These are phyloP conservation scores for Penicillium palitans DNA, from an alignment of 2,329 filamentous ascomycete species.

Conservation along the genomic window DNA sequence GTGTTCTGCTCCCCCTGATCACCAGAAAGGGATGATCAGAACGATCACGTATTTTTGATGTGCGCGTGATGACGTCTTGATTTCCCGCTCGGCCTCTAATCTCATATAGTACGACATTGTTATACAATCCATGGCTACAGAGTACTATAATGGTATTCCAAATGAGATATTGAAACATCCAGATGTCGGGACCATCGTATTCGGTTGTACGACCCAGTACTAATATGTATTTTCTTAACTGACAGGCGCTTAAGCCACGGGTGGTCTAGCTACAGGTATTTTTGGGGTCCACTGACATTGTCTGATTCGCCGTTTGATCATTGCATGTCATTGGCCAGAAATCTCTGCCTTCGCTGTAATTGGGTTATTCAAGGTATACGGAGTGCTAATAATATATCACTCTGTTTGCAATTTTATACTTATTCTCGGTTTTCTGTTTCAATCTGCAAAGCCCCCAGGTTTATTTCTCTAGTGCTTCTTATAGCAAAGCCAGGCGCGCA, in stretches of 20 bases:
- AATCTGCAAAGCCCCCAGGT: not conserved
- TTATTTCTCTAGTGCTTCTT: not conserved
- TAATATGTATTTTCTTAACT: not conserved
- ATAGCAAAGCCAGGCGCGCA: not conserved
- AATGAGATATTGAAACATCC: not conserved
- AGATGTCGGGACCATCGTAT: not conserved
- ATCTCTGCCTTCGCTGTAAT: conserved; percentile 9
- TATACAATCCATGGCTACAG: not conserved
- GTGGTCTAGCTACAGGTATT: not conserved
- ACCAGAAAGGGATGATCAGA: conserved; percentile 7
- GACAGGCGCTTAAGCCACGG: not conserved
- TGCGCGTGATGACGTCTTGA: conserved; percentile 7
- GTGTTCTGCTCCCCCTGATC: conserved; percentile 6
- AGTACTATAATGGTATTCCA: not conserved
- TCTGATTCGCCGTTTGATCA: not conserved
- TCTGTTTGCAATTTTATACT: not conserved
- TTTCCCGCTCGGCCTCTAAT: not conserved
- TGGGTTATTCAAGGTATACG: not conserved
- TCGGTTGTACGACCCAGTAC: not conserved
- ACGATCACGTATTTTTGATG: conserved; percentile 1
- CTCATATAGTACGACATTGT: not conserved
- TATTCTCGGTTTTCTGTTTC: not conserved
- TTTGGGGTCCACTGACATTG: not conserved
- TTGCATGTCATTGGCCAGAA: conserved; percentile 10
- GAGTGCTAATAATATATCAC: not conserved